Conservation (phyloP, 169 alveolate species). For the Cryptosporidium xiaoi region DNA sequence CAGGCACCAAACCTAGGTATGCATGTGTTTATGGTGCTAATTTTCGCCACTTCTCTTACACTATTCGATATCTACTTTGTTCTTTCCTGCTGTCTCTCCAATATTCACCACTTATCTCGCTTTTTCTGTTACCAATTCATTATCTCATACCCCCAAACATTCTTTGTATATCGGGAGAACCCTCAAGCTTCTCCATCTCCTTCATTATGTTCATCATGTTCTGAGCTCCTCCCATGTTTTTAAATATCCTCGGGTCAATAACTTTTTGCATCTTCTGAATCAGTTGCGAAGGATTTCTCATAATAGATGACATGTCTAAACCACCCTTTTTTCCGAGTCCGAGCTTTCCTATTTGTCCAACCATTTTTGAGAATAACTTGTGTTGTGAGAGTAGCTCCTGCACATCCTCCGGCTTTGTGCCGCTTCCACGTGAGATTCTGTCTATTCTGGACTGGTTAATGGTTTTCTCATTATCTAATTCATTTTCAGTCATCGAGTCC, state of each 20-base stretch:
- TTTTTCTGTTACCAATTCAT: background rate
- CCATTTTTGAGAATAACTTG: slow-evolving; percentile 95
- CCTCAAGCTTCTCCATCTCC: slow-evolving; percentile 83
- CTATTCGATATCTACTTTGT: too few relatives aligned
- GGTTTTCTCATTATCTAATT: slow-evolving; percentile 92
- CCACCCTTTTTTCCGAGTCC: slow-evolving; percentile 90
- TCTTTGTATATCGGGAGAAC: slow-evolving; percentile 65
- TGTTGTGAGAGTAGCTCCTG: slow-evolving; percentile 93
- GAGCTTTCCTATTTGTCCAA: slow-evolving; percentile 95
- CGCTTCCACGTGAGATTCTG: slow-evolving; percentile 96
- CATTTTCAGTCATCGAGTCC: slow-evolving; percentile 97
- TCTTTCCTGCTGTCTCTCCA: too few relatives aligned
- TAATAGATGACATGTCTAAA: slow-evolving; percentile 87
- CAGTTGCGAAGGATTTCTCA: slow-evolving; percentile 95
- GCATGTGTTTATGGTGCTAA: too few relatives aligned
- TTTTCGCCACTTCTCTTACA: too few relatives aligned
- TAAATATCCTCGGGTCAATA: slow-evolving; percentile 94
- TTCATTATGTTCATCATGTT: slow-evolving; percentile 93
- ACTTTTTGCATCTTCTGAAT: slow-evolving; percentile 93
- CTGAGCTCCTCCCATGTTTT: slow-evolving; percentile 96
- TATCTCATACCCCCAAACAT: slow-evolving; percentile 70
- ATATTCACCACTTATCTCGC: background rate
- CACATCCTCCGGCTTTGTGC: slow-evolving; percentile 91
- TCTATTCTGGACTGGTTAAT: slow-evolving; percentile 90
- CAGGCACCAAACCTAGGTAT: too few relatives aligned